Base-by-base conservation (phyloP, 2,329 filamentous ascomycete species). In the Scedosporium minutisporum region DNA sequence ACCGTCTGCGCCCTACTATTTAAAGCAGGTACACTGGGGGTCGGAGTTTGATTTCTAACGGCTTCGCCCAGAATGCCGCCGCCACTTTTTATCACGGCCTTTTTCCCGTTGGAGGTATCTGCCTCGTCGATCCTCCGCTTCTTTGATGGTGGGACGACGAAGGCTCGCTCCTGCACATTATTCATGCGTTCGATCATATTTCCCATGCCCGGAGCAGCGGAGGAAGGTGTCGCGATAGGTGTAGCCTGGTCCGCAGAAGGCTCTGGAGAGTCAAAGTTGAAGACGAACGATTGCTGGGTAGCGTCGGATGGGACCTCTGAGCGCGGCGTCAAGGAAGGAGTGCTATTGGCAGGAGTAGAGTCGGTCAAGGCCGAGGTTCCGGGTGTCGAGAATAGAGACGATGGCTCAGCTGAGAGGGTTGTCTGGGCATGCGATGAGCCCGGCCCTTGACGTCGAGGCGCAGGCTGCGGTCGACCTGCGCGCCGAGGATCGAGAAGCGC, bases 151-250 rank as follows among this genome's bases (percentile, higher is more conserved):
- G 81, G 79, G 33, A 78, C 70, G 23, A 51, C 48, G 72, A 79
- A 65, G 70, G 77, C 68, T 27, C 92, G 88, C 60, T 87, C 82
- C 66, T 90, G 82, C 14, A 96, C 83, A 66, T 88, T 87, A 71
- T 93, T 90, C 71, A 92, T 80, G 38, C 85, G 83, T 72, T 96
- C 90, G 57, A 96, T 84, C 76, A 92, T 84, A 62, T 76, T 75
- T 9, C 81, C 79, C 67, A 85, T 80, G 27, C 84, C 82, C 60
- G 27, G n/a, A 16, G 21, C 23, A 16, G 46, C 70, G 42, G 60
- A 64, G 18, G 57, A 67, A n/a, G 18, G 64, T 25, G 14, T 62
- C 46, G 61, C 65, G 6, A 65, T 65, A 55, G 67, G 63, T 59
- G 61, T 58, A 41, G 61, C 60, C 25, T 60, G 64, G 38, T 68